These are phyloP conservation scores for Trichocomaceae sp. DNA, from an alignment of 2,329 filamentous ascomycete species.

Conservation along the genomic window DNA sequence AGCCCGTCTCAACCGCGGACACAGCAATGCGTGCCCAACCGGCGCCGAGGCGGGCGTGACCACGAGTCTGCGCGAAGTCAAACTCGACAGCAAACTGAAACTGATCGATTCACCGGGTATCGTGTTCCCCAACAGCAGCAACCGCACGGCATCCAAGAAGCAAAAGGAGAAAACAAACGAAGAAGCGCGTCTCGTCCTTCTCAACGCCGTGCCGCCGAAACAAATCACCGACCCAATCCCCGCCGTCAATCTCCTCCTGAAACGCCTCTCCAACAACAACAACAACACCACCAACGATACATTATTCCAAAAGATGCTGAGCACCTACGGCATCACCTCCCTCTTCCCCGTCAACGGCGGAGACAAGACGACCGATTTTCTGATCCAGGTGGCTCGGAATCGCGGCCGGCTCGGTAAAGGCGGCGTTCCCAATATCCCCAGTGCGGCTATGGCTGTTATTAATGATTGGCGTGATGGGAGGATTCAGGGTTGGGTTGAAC, in stretches of 20 bases:
- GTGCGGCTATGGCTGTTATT: conserved; percentile 85
- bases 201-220: conserved; percentile 88
- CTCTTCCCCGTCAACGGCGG: conserved; percentile 60
- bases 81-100: conserved; percentile 90
- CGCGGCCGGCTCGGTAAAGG: conserved; percentile 81
- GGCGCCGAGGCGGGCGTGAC: conserved; percentile 91
- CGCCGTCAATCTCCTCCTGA: conserved; percentile 76
- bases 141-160: conserved; percentile 42
- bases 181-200: conserved; percentile 71
- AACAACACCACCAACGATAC: conserved; percentile 59
- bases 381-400: conserved; percentile 92
- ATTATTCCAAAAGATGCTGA: conserved; percentile 70
- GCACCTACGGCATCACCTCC: conserved; percentile 77
- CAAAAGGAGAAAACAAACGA: conserved; percentile 59
- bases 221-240: conserved; percentile 90
- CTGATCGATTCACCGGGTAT: conserved; percentile 92
- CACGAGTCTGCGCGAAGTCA: conserved; percentile 79
- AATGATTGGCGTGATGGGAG: conserved; percentile 96
- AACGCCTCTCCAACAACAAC: conserved; percentile 66
- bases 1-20: conserved; percentile 61
- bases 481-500: conserved; percentile 85
- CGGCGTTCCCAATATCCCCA: conserved; percentile 79
- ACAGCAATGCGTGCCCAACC: conserved; percentile 67
- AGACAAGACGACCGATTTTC: conserved; percentile 80
- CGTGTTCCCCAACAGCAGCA: conserved; percentile 65